A percentile compares a stretch with the other conserved stretches of the same genome.
Conservation (phyloP, 192 early-diverging fungal genomes). For the Coemansia pectinata region DNA sequence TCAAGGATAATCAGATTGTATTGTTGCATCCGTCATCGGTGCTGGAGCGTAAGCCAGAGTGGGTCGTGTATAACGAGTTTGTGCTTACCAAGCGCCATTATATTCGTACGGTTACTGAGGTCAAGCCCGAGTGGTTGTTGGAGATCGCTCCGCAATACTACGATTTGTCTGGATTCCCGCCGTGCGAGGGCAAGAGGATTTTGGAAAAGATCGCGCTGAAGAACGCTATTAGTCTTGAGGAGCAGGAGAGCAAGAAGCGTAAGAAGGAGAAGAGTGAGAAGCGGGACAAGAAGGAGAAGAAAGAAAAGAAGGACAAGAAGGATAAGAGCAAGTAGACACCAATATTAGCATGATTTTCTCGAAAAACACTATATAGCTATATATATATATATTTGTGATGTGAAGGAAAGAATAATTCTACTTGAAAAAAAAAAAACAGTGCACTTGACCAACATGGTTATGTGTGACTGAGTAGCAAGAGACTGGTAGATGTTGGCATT, state of each 20-base stretch:
- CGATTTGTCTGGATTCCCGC: slow-evolving; percentile 87
- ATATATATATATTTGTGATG: neutral
- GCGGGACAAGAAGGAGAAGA: slow-evolving; percentile 36
- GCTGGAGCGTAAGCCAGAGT: slow-evolving; percentile 91
- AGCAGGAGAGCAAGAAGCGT: slow-evolving; percentile 53
- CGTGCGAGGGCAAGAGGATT: slow-evolving; percentile 87
- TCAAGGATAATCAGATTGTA: slow-evolving; percentile 98
- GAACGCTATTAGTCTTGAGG: slow-evolving; percentile 44
- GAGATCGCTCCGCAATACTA: slow-evolving; percentile 90
- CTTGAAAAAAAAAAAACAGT: neutral
- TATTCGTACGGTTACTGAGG: slow-evolving; percentile 89
- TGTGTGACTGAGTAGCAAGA: neutral
- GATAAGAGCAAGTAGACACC: slow-evolving; percentile 8
- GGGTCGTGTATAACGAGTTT: slow-evolving; percentile 99
- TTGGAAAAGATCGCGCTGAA: slow-evolving; percentile 70
- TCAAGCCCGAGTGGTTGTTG: slow-evolving; percentile 82
- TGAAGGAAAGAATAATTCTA: neutral
- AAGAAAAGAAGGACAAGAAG: slow-evolving; percentile 27
- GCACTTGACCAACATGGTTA: too few species aligned
- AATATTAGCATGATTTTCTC: too few species aligned
- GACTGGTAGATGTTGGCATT: neutral
- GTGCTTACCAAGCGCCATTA: slow-evolving; percentile 95
- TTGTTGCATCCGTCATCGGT: slow-evolving; percentile 90
- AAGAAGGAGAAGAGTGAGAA: slow-evolving; percentile 41
- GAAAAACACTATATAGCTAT: too few species aligned